Evolutionary conservation across 176 grass and related monocot species (phyloP), one percentile per base, ranked within the genome.

Genomic region (Elaeis guineensis): DNA sequence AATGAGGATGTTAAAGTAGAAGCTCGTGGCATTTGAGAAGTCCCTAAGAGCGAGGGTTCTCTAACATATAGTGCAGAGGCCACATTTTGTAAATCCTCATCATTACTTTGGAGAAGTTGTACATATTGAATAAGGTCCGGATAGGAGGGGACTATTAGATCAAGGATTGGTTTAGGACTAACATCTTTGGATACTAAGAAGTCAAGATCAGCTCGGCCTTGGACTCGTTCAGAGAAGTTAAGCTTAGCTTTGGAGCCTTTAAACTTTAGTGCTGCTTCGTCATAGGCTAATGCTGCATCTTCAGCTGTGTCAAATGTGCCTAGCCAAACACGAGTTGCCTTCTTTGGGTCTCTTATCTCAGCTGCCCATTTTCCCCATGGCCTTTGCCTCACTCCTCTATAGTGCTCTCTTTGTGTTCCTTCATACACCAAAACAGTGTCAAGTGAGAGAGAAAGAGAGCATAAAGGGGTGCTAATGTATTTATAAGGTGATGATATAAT

Each of bases 221-320:
- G 30, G 28, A 62, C 26, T 18, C 29, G 1, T 16, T 16, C 23
- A 18, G 79, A 73, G 64, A 85, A 85, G 77, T 85, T 85, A 69
- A 80, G 77, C 73, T 85, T 85, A 54, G 83, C 83, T 73, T 80
- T 85, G 77, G 73, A 2, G 63, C 83, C 83, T 64, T 64, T 77
- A 69, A 85, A 80, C 16, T 77, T 73, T 30, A 77, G 28, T 16
- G 83, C 83, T 4, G 83, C 83, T 54, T 50, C 73, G 58, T 85
- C 83, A 73, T 85, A 85, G 64, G 83, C 83, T 16, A 77, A 52
- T 1, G 83, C 83, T 21, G 83, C 83, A 44, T 5, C 77, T 69
- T 77, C 69, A 29, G 73, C 83, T 1, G 69, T 85, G 54, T 64
- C 54, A 72, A 85, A 85, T 23, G 83, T 85, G 73, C 83, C 83